These are phyloP conservation scores for Capsaspora owczarzaki DNA, from an alignment of 78 protist species.

Conservation along the genomic window DNA sequence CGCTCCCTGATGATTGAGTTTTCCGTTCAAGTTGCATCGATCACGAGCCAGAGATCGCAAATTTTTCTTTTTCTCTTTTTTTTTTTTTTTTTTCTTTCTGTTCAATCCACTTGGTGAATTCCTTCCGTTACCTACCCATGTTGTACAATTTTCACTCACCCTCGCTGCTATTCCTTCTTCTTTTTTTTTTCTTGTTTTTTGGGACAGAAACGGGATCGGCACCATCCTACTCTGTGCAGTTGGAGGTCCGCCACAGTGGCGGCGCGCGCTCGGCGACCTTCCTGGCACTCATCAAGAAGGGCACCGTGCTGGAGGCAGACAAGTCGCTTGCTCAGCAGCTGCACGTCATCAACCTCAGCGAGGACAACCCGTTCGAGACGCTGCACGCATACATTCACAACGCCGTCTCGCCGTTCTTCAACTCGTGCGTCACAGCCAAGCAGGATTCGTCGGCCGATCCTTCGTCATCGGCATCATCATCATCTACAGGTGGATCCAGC, in stretches of 20 bases:
- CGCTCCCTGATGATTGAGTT: too few relatives aligned
- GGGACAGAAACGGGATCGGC: not conserved
- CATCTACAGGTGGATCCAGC: too few relatives aligned
- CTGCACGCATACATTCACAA: conserved; percentile 56
- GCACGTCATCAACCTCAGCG: not conserved
- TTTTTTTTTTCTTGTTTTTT: too few relatives aligned
- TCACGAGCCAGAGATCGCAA: too few relatives aligned
- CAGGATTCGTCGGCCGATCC: too few relatives aligned
- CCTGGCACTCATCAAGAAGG: not conserved
- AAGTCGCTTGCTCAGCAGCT: conserved; percentile 8
- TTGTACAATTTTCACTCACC: too few relatives aligned
- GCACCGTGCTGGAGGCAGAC: not conserved
- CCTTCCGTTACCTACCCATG: too few relatives aligned
- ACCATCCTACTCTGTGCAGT: not conserved
- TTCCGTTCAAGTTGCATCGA: too few relatives aligned
- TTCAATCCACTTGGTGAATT: too few relatives aligned
- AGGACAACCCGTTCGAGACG: conserved; percentile 52
- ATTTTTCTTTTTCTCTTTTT: too few relatives aligned
- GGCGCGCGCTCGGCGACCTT: not conserved
- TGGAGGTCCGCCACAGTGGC: not conserved
- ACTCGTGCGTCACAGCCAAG: conserved; percentile 26
- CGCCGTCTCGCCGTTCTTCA: conserved; percentile 61
- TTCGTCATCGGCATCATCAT: too few relatives aligned
- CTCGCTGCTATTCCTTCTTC: not conserved
- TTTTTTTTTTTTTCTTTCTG: too few relatives aligned